Evolutionary conservation across 495 filamentous ascomycete genomes (phyloP).

Genomic region (Glarea lozoyensis): DNA sequence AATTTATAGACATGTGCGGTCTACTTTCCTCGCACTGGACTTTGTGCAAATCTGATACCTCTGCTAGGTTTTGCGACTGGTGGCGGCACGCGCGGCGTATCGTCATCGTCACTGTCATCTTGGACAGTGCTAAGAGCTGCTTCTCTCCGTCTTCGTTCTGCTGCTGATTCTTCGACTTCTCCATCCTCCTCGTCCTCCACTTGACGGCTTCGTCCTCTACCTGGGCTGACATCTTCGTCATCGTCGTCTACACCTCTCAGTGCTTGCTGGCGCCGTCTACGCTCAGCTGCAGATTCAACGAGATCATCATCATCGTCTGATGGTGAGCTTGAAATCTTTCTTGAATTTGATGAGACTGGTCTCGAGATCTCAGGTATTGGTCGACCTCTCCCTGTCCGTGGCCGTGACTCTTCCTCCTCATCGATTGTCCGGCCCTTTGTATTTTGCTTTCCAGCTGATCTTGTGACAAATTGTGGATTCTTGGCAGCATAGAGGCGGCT

Average conservation of each 20-base stretch:
- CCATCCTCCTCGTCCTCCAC: conserved; percentile 21
- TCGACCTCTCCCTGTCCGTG: conserved; percentile 4
- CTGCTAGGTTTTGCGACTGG: conserved; percentile 19
- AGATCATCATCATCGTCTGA: conserved; percentile 1
- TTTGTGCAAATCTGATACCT: conserved; percentile 40
- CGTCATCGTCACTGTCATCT: conserved; percentile 29
- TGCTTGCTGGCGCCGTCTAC: conserved; percentile 57
- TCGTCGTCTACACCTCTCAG: conserved; percentile 31
- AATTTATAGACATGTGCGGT: neutral
- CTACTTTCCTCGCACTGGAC: conserved; percentile 20
- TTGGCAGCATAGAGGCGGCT: conserved; percentile 13
- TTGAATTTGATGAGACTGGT: neutral
- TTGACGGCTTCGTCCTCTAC: conserved; percentile 26
- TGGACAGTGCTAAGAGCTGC: conserved; percentile 64
- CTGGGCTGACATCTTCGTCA: conserved; percentile 19
- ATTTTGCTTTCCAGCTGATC: neutral
- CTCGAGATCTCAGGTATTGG: neutral
- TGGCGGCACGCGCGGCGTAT: conserved; percentile 16
- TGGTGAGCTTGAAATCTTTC: neutral
- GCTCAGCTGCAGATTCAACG: conserved; percentile 51
- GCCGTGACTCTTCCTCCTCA: neutral
- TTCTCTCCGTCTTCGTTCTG: conserved; percentile 62
- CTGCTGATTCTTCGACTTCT: conserved; percentile 65
- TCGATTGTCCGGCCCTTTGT: neutral
- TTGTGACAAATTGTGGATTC: neutral